Conservation (phyloP, 345 rosid species). For the Brassica juncea region DNA sequence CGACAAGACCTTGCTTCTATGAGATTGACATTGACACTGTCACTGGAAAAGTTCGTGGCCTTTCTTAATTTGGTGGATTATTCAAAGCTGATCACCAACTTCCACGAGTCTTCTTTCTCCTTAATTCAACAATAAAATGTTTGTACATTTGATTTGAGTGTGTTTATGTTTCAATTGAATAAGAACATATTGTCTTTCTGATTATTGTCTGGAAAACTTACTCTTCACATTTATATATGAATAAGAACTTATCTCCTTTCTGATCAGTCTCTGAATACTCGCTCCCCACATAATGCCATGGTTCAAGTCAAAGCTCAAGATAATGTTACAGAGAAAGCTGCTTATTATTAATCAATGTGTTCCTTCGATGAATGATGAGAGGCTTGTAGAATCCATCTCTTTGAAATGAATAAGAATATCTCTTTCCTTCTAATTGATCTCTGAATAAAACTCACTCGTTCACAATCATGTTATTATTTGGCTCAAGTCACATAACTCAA, state of each 20-base stretch:
- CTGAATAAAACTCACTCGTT: conserved; percentile 5
- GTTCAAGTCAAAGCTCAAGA: no score
- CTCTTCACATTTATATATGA: background rate
- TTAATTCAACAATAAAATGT: conserved; percentile 23
- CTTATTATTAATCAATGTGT: background rate
- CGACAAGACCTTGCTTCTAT: conserved; percentile 95
- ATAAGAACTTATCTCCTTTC: background rate
- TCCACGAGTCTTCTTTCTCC: conserved; percentile 4
- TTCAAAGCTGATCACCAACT: background rate
- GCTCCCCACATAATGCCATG: background rate
- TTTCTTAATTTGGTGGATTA: conserved; percentile 49
- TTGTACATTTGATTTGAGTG: conserved; percentile 24
- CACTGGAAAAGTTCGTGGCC: conserved; percentile 87
- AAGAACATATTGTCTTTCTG: background rate
- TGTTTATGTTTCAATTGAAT: background rate
- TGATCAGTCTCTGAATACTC: conserved; percentile 1
- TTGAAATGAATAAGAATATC: background rate
- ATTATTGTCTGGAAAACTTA: background rate
- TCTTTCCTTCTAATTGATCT: background rate
- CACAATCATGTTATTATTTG: conserved; percentile 13
- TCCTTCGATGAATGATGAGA: conserved; percentile 6
- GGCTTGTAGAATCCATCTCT: background rate
- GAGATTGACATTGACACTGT: conserved; percentile 82
- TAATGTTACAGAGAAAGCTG: no score
- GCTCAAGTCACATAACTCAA: background rate